These are phyloP conservation scores for Erigeron philadelphicus DNA, from an alignment of 140 eudicot species.

Conservation along the genomic window DNA sequence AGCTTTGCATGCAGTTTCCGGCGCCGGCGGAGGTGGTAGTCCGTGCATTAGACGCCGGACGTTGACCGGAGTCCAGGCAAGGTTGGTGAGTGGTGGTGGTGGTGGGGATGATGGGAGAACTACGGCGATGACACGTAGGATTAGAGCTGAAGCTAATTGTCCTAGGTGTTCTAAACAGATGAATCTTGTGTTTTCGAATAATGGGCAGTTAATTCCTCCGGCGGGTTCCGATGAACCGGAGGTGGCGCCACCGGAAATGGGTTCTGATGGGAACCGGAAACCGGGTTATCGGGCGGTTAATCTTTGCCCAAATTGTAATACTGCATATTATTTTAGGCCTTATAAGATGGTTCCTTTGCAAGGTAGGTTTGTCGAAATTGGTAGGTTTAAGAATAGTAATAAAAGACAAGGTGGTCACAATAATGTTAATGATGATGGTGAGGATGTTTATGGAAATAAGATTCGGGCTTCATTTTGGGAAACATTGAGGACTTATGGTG, in stretches of 20 bases:
- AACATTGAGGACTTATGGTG: constrained; percentile 49
- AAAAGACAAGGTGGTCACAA: constrained; percentile 17
- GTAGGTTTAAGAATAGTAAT: constrained; percentile 39
- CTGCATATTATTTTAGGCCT: constrained; percentile 67
- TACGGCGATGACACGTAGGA: constrained; percentile 39
- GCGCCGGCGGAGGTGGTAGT: constrained; percentile 20
- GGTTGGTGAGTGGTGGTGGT: constrained; percentile 38
- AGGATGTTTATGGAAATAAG: constrained; percentile 38
- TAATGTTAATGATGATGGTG: constrained; percentile 14
- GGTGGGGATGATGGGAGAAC: constrained; percentile 24
- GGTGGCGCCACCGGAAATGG: constrained; percentile 6
- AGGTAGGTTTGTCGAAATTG: constrained; percentile 84
- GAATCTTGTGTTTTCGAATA: constrained; percentile 66
- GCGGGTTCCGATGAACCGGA: constrained; percentile 26
- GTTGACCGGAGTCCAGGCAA: constrained; percentile 41
- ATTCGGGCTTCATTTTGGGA: constrained; percentile 64
- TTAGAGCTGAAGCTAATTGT: constrained; percentile 87
- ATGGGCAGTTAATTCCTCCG: constrained; percentile 42
- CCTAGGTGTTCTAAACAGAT: constrained; percentile 78
- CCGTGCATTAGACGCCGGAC: constrained; percentile 32
- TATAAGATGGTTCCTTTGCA: constrained; percentile 75
- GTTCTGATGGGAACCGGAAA: constrained; percentile 27
- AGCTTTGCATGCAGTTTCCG: background rate
- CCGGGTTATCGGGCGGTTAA: constrained; percentile 59
- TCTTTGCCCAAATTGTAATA: constrained; percentile 80